Conservation (phyloP, 768 basidiomycete genomes). For the Austroboletus eburneus region DNA sequence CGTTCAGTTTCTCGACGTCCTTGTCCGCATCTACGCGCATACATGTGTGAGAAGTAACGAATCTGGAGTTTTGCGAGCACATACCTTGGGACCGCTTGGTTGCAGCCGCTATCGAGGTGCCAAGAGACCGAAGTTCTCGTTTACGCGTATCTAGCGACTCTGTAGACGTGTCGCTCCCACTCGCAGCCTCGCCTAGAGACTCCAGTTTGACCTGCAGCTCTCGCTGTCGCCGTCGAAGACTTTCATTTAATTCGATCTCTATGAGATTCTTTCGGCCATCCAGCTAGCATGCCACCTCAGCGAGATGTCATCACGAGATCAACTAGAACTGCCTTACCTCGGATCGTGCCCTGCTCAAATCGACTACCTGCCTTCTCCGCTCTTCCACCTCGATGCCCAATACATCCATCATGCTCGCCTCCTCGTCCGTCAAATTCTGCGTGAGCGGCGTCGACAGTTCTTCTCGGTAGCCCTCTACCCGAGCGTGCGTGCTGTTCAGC, state of each 20-base stretch:
- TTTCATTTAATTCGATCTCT: conserved; percentile 93
- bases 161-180: conserved; percentile 50
- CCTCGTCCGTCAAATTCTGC: conserved; percentile 67
- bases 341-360: conserved; percentile 61
- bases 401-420: conserved; percentile 58
- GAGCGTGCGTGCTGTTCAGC: conserved; percentile 54
- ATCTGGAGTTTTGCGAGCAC: neutral
- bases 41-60: neutral
- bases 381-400: conserved; percentile 76
- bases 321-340: conserved; percentile 48
- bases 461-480: conserved; percentile 56
- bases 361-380: conserved; percentile 64
- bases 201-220: conserved; percentile 79
- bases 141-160: conserved; percentile 66
- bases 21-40: conserved; percentile 58
- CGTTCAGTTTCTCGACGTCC: conserved; percentile 57
- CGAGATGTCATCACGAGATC: neutral
- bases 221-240: conserved; percentile 71
- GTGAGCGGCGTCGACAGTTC: conserved; percentile 77
- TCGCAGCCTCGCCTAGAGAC: conserved; percentile 57
- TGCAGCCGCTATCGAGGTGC: conserved; percentile 60
- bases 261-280: conserved; percentile 73
- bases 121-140: conserved; percentile 66
- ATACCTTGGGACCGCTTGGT: conserved; percentile 60
- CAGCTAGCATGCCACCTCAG: conserved; percentile 29